Conservation (phyloP, 106 monocot genomes). For the Acorus gramineus region DNA sequence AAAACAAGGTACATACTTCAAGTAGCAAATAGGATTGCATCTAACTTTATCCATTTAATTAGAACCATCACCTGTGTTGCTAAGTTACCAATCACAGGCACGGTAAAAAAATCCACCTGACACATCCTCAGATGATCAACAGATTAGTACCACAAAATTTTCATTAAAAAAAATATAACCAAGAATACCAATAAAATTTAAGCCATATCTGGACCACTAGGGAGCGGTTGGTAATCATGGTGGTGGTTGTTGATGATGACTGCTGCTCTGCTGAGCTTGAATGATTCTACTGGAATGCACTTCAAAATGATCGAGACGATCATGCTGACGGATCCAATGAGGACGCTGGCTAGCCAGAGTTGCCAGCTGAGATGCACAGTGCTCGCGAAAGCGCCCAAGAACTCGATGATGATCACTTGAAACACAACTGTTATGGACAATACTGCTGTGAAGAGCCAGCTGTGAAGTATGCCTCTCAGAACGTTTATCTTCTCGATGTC, state of each 20-base stretch:
- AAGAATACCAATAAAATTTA: constrained; percentile 22
- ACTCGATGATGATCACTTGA: constrained; percentile 75
- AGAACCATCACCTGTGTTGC: no score
- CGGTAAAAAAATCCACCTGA: no score
- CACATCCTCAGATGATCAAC: no score
- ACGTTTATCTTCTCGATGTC: constrained; percentile 89
- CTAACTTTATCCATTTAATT: no score
- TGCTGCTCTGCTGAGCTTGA: not conserved
- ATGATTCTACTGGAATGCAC: constrained; percentile 52
- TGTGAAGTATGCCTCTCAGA: constrained; percentile 61
- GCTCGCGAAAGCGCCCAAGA: constrained; percentile 68
- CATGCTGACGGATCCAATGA: constrained; percentile 65
- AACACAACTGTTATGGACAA: constrained; percentile 45
- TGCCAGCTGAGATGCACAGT: constrained; percentile 69
- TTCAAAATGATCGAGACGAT: constrained; percentile 56
- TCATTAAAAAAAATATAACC: no score
- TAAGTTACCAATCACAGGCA: no score
- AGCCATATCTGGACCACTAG: constrained; percentile 52
- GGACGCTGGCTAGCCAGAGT: constrained; percentile 57
- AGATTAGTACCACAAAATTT: no score
- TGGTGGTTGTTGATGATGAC: not conserved
- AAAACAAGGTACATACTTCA: no score
- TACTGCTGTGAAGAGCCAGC: constrained; percentile 63
- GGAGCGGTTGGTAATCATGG: constrained; percentile 51
- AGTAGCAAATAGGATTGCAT: no score